phyloP scores from a whole-genome alignment of 148 eudicot species.

The Chenopodium suecicum region DNA sequence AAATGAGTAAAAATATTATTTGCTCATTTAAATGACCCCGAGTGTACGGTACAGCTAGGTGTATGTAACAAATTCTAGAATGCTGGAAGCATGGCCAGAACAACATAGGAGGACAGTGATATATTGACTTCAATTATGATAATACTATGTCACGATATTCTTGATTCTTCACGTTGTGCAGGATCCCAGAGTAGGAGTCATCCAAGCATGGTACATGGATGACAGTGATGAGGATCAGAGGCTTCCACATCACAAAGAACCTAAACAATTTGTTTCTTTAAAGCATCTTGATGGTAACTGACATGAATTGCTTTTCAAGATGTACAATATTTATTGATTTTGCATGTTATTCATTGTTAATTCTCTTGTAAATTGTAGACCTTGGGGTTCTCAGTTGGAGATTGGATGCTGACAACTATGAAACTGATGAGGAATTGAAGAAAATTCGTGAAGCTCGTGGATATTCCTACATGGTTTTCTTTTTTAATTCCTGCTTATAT shows the following conservation, averaged over 20 bases:
- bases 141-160: neutral
- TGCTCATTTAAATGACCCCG: too few species aligned
- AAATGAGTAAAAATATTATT: too few species aligned
- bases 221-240: constrained; percentile 86
- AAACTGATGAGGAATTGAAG: constrained; percentile 83
- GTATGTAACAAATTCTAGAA: too few species aligned
- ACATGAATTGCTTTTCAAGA: neutral
- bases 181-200: constrained; percentile 80
- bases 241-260: constrained; percentile 81
- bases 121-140: neutral
- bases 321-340: neutral
- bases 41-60: too few species aligned
- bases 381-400: constrained; percentile 92
- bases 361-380: constrained; percentile 37
- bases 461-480: constrained; percentile 69
- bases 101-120: neutral
- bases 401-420: constrained; percentile 89
- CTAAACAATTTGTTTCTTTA: constrained; percentile 77
- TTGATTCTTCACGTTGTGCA: constrained; percentile 29
- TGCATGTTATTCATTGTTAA: neutral
- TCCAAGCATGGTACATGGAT: constrained; percentile 99
- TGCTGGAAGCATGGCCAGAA: neutral
- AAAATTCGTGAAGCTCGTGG: constrained; percentile 84
- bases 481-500: neutral
- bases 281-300: constrained; percentile 60